These are phyloP conservation scores for Lanmaoa rubissima DNA, from an alignment of 768 basidiomycete species.

Conservation along the genomic window DNA sequence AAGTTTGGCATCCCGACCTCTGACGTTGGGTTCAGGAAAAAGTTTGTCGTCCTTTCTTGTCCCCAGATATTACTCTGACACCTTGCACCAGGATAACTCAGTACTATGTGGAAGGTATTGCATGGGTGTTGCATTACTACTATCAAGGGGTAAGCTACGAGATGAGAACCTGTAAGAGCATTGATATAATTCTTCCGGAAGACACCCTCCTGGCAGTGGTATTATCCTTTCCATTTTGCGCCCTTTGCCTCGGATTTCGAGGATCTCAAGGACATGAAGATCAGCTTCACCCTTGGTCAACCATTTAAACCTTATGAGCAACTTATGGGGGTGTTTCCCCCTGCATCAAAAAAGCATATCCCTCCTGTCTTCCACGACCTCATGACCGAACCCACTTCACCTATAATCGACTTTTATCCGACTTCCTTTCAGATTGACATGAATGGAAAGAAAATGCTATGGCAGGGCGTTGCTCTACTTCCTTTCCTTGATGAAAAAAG, in stretches of 20 bases:
- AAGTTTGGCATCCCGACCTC: slow-evolving; percentile 80
- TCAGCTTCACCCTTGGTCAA: slow-evolving; percentile 73
- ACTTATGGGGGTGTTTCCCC: slow-evolving; percentile 96
- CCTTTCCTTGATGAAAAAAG: slow-evolving; percentile 92
- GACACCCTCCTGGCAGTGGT: slow-evolving; percentile 99
- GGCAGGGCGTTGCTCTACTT: slow-evolving; percentile 96
- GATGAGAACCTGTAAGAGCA: background rate
- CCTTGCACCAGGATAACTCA: slow-evolving; percentile 59
- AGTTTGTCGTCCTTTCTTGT: slow-evolving; percentile 46
- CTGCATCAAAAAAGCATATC: slow-evolving; percentile 82
- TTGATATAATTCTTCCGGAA: slow-evolving; percentile 31
- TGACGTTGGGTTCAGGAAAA: slow-evolving; percentile 70
- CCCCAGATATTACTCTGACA: slow-evolving; percentile 4
- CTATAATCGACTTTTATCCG: slow-evolving; percentile 97
- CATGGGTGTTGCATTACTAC: slow-evolving; percentile 96
- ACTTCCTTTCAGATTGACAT: slow-evolving; percentile 92
- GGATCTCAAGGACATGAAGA: slow-evolving; percentile 72
- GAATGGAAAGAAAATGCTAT: slow-evolving; percentile 99
- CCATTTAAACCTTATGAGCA: slow-evolving; percentile 99
- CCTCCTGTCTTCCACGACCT: slow-evolving; percentile 81
- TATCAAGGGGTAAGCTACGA: slow-evolving; percentile 83
- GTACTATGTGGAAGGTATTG: slow-evolving; percentile 89
- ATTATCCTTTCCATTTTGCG: slow-evolving; percentile 97
- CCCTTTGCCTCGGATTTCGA: slow-evolving; percentile 96
- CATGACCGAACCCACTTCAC: slow-evolving; percentile 85